Evolutionary conservation across 1,139 yeast genomes (phyloP), one percentile per base, ranked within the genome.

Genomic region (Trichomonascaceae sp.): DNA sequence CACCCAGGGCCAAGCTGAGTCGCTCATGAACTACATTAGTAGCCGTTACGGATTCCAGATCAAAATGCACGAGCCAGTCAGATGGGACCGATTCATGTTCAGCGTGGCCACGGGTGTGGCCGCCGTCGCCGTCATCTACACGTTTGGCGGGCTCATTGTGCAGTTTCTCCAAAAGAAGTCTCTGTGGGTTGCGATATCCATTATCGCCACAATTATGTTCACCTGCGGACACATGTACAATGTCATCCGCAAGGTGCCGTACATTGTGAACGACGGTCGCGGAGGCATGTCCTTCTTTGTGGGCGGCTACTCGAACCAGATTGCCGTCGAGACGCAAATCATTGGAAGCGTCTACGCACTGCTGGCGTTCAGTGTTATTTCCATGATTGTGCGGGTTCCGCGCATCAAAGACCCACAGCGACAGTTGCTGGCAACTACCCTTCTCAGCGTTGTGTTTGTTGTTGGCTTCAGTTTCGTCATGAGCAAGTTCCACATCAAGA

Each of bases 221-320:
- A 76, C 73, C 34, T 67, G 92, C 9, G 98, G 98, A 13, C 81
- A 85, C 59, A 89, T 89, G 98, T 89, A 74, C 68, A 85, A 84
- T 55, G 72, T 74, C 47, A 89, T 89, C 43, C 74, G 97, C 54
- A 70, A 70, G 29, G 68, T 76, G 5, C 93, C 84, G 14, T 79
- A 75, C 49, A 65, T 78, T 26, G 75, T 73, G 39, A 69, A 68
- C 31, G 67, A 65, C 35, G 64, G 63, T 5, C 60, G 69, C 32
- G 89, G 87, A 18, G 57, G 58, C 3, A 64, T 69, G 3, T 67
- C 69, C 29, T 85, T 82, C 53, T 72, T 87, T 48, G 66, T 68
- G 5, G 71, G 65, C 13, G 75, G 81, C 22, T 85, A 80, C 47
- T 81, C 77, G 48, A 62, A 62, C 34, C 98, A 89, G 57, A 69